Percentiles rank a stretch among this genome's conserved stretches.
phyloP scores from a whole-genome alignment of 306 rosid species.

The Rosa lucieae region DNA sequence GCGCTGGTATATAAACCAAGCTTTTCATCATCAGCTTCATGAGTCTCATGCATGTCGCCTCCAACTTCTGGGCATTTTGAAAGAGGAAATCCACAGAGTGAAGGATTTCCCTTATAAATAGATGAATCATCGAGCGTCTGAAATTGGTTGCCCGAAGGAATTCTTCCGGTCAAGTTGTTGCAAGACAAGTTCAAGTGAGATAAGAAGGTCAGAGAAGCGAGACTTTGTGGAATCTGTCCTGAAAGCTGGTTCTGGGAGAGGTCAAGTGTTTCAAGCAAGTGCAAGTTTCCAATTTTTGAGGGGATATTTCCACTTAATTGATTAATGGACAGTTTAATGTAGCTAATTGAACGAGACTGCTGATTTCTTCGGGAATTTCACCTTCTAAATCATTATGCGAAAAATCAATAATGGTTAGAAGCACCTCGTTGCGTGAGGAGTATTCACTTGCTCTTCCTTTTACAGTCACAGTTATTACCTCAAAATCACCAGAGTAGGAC shows the following conservation, averaged over 20 bases:
- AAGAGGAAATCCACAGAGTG: neutral
- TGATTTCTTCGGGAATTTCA: neutral
- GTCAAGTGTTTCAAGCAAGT: neutral
- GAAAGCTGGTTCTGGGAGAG: neutral
- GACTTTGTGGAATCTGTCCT: too few relatives aligned
- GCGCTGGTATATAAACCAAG: neutral
- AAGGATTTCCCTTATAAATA: neutral
- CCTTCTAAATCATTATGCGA: neutral
- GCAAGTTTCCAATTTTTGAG: neutral
- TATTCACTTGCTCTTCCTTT: neutral
- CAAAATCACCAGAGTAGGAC: rapidly evolving
- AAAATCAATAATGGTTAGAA: neutral
- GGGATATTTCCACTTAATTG: neutral
- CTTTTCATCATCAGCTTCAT: neutral
- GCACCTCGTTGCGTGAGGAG: rapidly evolving
- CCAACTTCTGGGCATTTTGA: neutral
- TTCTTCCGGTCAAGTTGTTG: neutral
- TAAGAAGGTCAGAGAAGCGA: too few relatives aligned
- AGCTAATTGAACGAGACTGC: neutral
- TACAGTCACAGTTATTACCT: neutral
- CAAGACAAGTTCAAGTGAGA: neutral
- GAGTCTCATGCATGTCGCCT: neutral
- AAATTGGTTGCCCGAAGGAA: neutral
- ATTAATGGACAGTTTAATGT: conserved; percentile 5
- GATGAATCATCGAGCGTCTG: neutral